Conservation (phyloP, 768 basidiomycete species). For the Lentinula guzmanii region DNA sequence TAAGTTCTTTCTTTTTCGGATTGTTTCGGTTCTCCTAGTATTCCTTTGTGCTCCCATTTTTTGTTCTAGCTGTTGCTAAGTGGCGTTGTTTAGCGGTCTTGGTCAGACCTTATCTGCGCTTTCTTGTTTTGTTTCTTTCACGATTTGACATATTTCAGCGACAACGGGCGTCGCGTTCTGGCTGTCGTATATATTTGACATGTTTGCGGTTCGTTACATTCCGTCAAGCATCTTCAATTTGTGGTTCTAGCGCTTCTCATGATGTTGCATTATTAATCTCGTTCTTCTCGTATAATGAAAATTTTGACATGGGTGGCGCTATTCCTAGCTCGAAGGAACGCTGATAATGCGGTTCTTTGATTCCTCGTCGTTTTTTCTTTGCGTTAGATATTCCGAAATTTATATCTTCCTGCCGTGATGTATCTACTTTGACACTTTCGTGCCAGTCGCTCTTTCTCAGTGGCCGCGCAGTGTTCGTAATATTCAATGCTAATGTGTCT, state of each 20-base stretch:
- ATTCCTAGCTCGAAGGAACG: not conserved
- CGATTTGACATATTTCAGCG: not conserved
- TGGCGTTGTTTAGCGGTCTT: not conserved
- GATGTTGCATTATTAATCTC: not conserved
- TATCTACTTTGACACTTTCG: not conserved
- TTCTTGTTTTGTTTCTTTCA: not conserved
- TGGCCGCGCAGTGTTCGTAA: not conserved
- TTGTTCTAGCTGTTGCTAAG: not conserved
- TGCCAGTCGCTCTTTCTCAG: not conserved
- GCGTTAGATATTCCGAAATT: not conserved
- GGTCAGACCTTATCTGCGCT: not conserved
- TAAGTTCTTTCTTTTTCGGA: not conserved
- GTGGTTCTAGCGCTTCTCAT: not conserved
- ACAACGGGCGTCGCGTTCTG: not conserved
- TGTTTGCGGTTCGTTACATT: not conserved
- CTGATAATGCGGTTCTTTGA: not conserved
- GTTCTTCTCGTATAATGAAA: not conserved
- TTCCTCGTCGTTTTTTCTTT: not conserved
- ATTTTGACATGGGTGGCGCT: not conserved
- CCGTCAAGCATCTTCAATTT: not conserved
- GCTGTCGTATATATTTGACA: not conserved
- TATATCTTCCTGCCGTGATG: not conserved
- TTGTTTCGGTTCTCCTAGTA: not conserved
- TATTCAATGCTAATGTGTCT: not conserved
- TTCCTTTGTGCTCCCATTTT: not conserved